Evolutionary conservation across 1,284 basidiomycete genomes (phyloP), one percentile per base, ranked within the genome.

Genomic region (Wallemia mellicola): DNA sequence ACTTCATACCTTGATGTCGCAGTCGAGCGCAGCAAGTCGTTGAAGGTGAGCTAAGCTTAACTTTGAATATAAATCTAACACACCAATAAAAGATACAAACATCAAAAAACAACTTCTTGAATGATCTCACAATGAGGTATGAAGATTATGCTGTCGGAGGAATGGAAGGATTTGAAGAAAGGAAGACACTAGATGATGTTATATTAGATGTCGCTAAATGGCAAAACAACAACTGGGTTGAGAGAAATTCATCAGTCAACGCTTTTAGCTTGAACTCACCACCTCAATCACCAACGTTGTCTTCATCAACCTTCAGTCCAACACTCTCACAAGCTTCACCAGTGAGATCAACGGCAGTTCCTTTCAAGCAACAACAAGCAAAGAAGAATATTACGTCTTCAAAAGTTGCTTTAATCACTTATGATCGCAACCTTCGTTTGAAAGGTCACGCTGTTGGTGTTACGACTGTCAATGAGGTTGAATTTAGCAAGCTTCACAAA

Each of bases 81-180:
- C 73, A 74, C 2, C 82, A 80, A 19, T 78, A 96, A 70, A 95
- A 96, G 72, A 81, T 96, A 11, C 88, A 91, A 70, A 98, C 94
- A 0, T 84, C 83, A 17, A 82, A 82, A 62, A 92, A 92, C 64
- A 98, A 96, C 69, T 96, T 95, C 68, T 75, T 98, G 1, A 75
- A 77, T 1, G 83, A 83, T 59, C 75, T 98, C 30, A 81, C 73
- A 64, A 79, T 96, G 48, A 79, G 89, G 15, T 81, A 78, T 1
- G 92, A 98, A 69, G 77, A 84, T 62, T 78, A 92, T 63, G 81
- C 89, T 65, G 59, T 58, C 24, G 68, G 74, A 24, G 71, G 73
- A 59, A 71, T 71, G 33, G 73, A 70, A 28, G 73, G 75, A 0
- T 74, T 74, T 69, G 64, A 66, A 24, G 60, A 65, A 3, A 83